These are phyloP conservation scores for Ustilago trichophora DNA, from an alignment of 1,284 basidiomycete species.

Conservation along the genomic window DNA sequence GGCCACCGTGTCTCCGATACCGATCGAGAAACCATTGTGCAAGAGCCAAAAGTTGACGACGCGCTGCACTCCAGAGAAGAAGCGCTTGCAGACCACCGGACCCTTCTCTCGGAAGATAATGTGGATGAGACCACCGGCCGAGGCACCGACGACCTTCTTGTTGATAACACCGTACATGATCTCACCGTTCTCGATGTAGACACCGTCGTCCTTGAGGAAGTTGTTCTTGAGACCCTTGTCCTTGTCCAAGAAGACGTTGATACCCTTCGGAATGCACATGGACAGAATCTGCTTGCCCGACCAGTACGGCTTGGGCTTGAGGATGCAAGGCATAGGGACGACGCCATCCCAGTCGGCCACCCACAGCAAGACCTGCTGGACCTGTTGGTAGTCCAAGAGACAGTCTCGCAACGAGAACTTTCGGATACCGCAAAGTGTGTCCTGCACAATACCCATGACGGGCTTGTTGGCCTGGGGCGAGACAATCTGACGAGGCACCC, in stretches of 20 bases:
- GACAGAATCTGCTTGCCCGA: conserved; percentile 96
- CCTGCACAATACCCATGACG: conserved; percentile 99
- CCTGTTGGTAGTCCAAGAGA: conserved; percentile 64
- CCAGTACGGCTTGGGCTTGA: conserved; percentile 98
- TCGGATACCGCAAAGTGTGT: conserved; percentile 95
- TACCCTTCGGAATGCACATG: conserved; percentile 91
- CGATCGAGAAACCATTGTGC: conserved; percentile 98
- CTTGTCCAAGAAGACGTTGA: conserved; percentile 77
- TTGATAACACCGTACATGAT: conserved; percentile 94
- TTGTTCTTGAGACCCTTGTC: conserved; percentile 60
- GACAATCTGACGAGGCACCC: conserved; percentile 99
- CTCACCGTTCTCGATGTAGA: conserved; percentile 96
- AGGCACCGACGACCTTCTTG: conserved; percentile 97
- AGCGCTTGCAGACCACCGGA: conserved; percentile 86
- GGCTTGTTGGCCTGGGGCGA: conserved; percentile 99
- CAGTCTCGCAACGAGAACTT: conserved; percentile 93
- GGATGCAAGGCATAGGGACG: conserved; percentile 89
- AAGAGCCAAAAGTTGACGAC: conserved; percentile 99
- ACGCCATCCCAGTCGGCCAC: conserved; percentile 95
- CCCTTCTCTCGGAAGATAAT: conserved; percentile 98
- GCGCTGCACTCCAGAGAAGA: conserved; percentile 93
- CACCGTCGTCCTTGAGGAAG: conserved; percentile 78
- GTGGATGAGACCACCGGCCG: conserved; percentile 88
- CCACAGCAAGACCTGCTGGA: conserved; percentile 98
- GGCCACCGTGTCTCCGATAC: conserved; percentile 97